Percentiles rank a stretch among this genome's conserved stretches.
These are phyloP conservation scores for Myxozyma lipomycoides DNA, from an alignment of 805 yeast genomes.

Conservation along the genomic window DNA sequence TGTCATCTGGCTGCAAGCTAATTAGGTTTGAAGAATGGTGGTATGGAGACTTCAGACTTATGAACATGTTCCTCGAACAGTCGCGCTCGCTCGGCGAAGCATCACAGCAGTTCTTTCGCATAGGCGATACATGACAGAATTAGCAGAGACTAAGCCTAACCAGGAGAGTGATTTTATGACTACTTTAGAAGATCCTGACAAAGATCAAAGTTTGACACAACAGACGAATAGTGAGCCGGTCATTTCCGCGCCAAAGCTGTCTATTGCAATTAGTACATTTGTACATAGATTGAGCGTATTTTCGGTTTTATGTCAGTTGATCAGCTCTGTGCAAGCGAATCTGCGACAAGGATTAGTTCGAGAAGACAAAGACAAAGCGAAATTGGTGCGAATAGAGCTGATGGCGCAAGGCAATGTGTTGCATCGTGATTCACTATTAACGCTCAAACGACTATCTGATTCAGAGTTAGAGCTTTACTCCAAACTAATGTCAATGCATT, in stretches of 20 bases:
- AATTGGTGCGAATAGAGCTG: background rate
- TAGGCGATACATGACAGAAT: too few relatives aligned
- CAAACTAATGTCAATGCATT: background rate
- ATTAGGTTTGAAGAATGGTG: too few relatives aligned
- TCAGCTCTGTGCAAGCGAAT: background rate
- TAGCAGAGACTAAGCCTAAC: too few relatives aligned
- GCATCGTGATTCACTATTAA: background rate
- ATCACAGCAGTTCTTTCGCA: too few relatives aligned
- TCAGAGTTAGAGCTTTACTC: background rate
- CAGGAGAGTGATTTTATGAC: too few relatives aligned
- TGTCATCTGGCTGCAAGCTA: too few relatives aligned
- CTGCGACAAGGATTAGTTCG: background rate
- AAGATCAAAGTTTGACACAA: too few relatives aligned
- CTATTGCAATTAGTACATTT: background rate
- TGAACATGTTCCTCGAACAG: too few relatives aligned
- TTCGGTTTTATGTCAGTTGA: background rate
- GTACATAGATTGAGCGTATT: background rate
- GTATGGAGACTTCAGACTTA: too few relatives aligned
- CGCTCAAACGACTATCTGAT: background rate
- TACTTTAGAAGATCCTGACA: too few relatives aligned
- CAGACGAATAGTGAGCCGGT: too few relatives aligned
- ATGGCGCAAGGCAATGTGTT: background rate
- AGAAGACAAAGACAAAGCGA: background rate
- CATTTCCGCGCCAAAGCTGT: background rate
- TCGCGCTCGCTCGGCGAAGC: too few relatives aligned